These are phyloP conservation scores for Solanum pinnatisectum DNA, from an alignment of 257 asterid species.

Conservation along the genomic window DNA sequence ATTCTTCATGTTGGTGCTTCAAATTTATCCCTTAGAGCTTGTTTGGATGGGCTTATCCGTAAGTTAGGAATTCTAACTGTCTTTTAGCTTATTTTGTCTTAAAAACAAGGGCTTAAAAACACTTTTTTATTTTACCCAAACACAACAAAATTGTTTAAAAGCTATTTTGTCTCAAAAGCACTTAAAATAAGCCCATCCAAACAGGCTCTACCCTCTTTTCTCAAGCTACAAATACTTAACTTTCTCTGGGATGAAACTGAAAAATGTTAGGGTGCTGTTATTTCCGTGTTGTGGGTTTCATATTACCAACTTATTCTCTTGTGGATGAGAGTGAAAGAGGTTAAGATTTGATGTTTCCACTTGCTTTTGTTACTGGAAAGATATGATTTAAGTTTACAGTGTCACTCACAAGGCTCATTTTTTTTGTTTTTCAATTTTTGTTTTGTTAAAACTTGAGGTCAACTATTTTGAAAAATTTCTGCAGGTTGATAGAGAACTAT, in stretches of 20 bases:
- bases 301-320: background rate
- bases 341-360: background rate
- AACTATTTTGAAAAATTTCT: background rate
- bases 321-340: background rate
- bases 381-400: background rate
- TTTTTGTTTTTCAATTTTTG: background rate
- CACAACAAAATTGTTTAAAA: background rate
- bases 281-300: background rate
- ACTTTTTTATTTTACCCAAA: background rate
- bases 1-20: background rate
- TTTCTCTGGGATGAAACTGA: background rate
- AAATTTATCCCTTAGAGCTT: background rate
- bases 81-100: background rate
- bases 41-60: background rate
- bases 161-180: background rate
- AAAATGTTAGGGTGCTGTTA: background rate
- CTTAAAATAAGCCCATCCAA: background rate
- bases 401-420: background rate
- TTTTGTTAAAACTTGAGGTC: background rate
- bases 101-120: background rate
- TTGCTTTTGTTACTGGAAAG: background rate
- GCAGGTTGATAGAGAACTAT: conserved; percentile 75
- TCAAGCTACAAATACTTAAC: background rate
- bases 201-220: background rate
- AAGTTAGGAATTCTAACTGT: background rate